Percentiles rank a stretch among this genome's conserved stretches.
Conservation (phyloP, 768 basidiomycete genomes). For the Leccinellum albellum region DNA sequence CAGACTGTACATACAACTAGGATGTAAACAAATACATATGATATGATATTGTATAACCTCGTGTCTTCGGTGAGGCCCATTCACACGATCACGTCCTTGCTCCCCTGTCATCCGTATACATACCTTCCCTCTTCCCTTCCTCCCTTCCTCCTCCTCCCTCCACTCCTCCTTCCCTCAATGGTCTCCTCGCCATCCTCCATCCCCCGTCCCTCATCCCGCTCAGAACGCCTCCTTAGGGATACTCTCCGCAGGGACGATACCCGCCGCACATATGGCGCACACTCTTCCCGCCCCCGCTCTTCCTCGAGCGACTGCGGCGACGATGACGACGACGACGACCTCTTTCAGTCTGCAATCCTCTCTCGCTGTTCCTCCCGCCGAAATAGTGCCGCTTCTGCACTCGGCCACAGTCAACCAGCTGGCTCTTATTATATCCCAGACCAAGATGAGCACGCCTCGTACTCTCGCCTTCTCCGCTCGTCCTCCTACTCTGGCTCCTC, state of each 20-base stretch:
- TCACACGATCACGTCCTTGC: conserved; percentile 9
- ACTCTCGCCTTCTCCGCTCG: conserved; percentile 25
- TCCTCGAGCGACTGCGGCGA: conserved; percentile 21
- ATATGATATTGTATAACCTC: neutral
- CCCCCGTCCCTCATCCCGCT: conserved; percentile 45
- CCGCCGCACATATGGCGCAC: conserved; percentile 30
- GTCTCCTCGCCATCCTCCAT: conserved; percentile 8
- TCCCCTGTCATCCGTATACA: conserved; percentile 27
- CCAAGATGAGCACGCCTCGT: conserved; percentile 25
- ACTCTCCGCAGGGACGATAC: conserved; percentile 49
- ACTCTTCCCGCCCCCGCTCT: conserved; percentile 26
- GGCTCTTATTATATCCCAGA: conserved; percentile 33
- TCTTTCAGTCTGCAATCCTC: conserved; percentile 29
- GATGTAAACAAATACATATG: no score
- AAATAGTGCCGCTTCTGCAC: conserved; percentile 19
- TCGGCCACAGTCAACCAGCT: conserved; percentile 5
- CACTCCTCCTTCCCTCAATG: conserved; percentile 12
- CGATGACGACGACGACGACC: conserved; percentile 23
- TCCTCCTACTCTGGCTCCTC: conserved; percentile 27
- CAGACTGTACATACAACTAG: neutral
- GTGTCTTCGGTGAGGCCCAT: neutral
- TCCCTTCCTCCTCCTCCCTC: conserved; percentile 4
- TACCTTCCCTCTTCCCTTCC: conserved; percentile 2
- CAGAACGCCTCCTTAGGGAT: conserved; percentile 54
- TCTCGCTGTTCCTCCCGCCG: conserved; percentile 19